Evolutionary conservation across 257 asterid species (phyloP), one percentile per base, ranked within the genome.

Genomic region (Gentiana dahurica): DNA sequence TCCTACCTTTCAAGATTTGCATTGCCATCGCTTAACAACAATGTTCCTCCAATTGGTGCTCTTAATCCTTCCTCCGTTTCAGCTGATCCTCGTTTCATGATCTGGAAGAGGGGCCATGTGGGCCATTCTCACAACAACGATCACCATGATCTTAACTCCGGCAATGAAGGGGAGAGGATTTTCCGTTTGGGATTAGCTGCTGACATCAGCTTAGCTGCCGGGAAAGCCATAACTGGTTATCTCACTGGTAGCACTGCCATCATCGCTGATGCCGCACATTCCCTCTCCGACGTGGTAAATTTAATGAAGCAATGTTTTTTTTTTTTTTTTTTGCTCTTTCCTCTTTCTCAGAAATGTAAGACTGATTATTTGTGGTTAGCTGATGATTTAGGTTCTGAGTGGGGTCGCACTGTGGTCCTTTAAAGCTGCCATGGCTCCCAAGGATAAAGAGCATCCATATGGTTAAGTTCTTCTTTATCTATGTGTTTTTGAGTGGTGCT

Each of bases 401-500:
- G 88, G 94, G 5, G 99, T 85, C 68, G 95, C 99, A 49, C 68
- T 92, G 84, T 67, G 77, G 64, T 88, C 99, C 8, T 92, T 81
- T 57, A 80, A 74, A 73, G 97, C 95, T 73, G 89, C 95, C 8
- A 81, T 66, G 76, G 84, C 79, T 49, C 99, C 97, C 4, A 88
- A 85, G 87, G 99, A 92, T 82, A 92, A 92, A 78, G 99, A 92
- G 71, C 99, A 92, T 76, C 97, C 97, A 76, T 88, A 88, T 79
- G 99, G 99, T 92, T 82, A 69, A 24, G 24, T 24, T 24, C 24
- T 86, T 74, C 79, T 85, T 85, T 79, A 80, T 86, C 90, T 70
- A 95, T 82, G 79, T 78, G 81, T 82, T 24, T 24, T 24, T 24
- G 24, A 24, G 24, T 24, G 24, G 24, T 24, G 24, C 24, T 24